Conservation (phyloP, 2,329 filamentous ascomycete genomes). For the Colletotrichum limetticola region DNA sequence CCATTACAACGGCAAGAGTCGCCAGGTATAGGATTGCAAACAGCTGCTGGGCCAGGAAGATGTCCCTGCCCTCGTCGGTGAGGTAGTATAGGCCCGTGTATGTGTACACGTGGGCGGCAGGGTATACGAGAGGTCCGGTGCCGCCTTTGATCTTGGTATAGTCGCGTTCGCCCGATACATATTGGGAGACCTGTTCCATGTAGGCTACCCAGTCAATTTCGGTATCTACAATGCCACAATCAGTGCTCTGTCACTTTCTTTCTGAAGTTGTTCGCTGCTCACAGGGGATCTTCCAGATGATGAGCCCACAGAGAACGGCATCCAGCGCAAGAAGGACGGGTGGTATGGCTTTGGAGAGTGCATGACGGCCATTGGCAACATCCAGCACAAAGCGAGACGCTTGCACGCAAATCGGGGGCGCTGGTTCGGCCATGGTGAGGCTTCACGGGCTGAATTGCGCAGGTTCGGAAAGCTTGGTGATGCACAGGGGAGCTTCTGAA, state of each 20-base stretch:
- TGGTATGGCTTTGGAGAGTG: slow-evolving; percentile 61
- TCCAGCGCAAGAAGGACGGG: slow-evolving; percentile 77
- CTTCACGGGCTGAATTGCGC: slow-evolving; percentile 9
- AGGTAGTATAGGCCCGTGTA: slow-evolving; percentile 83
- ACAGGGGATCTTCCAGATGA: slow-evolving; percentile 90
- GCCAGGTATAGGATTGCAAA: slow-evolving; percentile 84
- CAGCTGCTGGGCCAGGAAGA: slow-evolving; percentile 82
- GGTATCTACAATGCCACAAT: slow-evolving; percentile 70
- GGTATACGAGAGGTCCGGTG: slow-evolving; percentile 95
- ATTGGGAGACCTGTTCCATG: slow-evolving; percentile 91
- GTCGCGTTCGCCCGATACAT: slow-evolving; percentile 85
- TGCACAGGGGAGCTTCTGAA: slow-evolving; percentile 29
- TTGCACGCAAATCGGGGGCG: slow-evolving; percentile 24
- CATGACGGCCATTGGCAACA: slow-evolving; percentile 60
- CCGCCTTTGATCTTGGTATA: slow-evolving; percentile 87
- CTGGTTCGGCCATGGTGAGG: slow-evolving; percentile 32
- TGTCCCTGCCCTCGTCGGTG: slow-evolving; percentile 80
- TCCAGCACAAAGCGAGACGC: slow-evolving; percentile 47
- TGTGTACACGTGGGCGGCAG: slow-evolving; percentile 91
- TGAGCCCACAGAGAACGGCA: slow-evolving; percentile 74
- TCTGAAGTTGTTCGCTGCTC: slow-evolving; percentile 45
- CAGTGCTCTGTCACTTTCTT: neutral
- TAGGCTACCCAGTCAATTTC: slow-evolving; percentile 99
- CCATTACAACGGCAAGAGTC: slow-evolving; percentile 80
- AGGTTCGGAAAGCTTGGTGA: slow-evolving; percentile 13